phyloP scores from a whole-genome alignment of 1,284 basidiomycete genomes.

The Ustilago bromivora region DNA sequence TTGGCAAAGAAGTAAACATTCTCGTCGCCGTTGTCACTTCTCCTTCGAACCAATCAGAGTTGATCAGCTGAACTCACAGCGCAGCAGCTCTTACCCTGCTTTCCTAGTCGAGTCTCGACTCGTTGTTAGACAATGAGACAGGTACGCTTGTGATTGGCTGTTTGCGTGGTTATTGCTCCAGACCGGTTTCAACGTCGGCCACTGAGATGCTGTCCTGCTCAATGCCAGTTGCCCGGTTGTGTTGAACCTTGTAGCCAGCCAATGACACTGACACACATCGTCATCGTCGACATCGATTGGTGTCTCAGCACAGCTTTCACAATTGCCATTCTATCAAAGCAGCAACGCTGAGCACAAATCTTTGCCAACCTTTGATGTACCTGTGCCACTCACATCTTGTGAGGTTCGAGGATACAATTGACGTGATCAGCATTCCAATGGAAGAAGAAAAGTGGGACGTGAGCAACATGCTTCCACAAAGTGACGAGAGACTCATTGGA shows the following conservation, averaged over 20 bases:
- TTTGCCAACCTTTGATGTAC: neutral
- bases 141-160: no score
- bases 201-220: conserved; percentile 12
- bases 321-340: neutral
- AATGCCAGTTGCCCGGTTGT: neutral
- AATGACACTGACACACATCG: conserved; percentile 3
- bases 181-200: conserved; percentile 1
- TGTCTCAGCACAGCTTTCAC: neutral
- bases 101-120: neutral
- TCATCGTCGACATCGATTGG: neutral
- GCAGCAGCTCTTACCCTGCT: conserved; percentile 1
- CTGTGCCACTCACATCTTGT: no score
- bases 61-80: neutral
- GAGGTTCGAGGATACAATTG: neutral
- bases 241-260: neutral
- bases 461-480: no score
- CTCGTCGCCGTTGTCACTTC: neutral
- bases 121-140: neutral
- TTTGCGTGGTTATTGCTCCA: no score
- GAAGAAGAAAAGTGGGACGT: neutral
- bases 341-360: neutral
- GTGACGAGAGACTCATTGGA: no score
- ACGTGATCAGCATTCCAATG: neutral
- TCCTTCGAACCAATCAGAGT: neutral
- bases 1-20: neutral